Evolutionary conservation across 2,329 filamentous ascomycete genomes (phyloP).

Genomic region (Ceratocystis colombiana): DNA sequence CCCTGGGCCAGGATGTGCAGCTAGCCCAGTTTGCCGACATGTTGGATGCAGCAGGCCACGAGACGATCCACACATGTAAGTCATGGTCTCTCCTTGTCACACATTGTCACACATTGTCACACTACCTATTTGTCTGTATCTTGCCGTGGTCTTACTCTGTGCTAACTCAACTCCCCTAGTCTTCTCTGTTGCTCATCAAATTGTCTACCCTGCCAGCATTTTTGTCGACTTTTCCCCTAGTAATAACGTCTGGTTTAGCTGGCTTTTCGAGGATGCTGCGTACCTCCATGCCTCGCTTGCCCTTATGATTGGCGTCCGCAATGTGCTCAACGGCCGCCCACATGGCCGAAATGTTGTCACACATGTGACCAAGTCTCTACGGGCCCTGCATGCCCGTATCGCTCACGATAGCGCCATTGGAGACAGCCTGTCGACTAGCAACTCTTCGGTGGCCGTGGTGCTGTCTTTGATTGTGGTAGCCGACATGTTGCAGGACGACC

Average conservation of each 20-base stretch:
- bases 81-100: neutral
- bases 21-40: conserved; percentile 17
- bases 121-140: neutral
- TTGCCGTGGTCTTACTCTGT: neutral
- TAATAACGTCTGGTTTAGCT: conserved; percentile 23
- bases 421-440: conserved; percentile 12
- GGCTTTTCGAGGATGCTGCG: conserved; percentile 22
- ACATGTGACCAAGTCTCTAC: conserved; percentile 22
- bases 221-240: conserved; percentile 24
- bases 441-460: conserved; percentile 23
- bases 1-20: conserved; percentile 16
- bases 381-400: conserved; percentile 22
- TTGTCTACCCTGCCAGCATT: conserved; percentile 23
- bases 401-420: conserved; percentile 7
- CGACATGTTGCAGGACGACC: conserved; percentile 24
- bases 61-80: conserved; percentile 23
- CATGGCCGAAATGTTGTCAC: conserved; percentile 19
- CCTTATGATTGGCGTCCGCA: conserved; percentile 24
- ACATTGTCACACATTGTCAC: too few species aligned
- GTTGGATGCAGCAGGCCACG: conserved; percentile 16
- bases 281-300: conserved; percentile 24
- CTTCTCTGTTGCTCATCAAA: conserved; percentile 24
- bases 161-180: conserved; percentile 12
- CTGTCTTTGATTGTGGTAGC: conserved; percentile 24
- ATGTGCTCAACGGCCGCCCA: conserved; percentile 22